Conservation (phyloP, 306 rosid genomes). For the Vigna unguiculata region DNA sequence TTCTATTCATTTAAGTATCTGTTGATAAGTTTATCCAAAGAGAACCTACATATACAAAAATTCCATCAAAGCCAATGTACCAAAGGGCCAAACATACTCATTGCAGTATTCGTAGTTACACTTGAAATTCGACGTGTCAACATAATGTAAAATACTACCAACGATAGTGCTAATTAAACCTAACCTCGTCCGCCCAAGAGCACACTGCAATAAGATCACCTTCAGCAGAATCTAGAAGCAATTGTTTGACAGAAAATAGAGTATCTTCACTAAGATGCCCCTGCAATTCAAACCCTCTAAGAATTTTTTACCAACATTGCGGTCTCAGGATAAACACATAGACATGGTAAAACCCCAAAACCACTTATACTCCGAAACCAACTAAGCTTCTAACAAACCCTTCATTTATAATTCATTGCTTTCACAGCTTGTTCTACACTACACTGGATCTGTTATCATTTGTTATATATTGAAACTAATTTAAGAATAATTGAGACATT, state of each 20-base stretch:
- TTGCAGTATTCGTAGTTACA: conserved; percentile 80
- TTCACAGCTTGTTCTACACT: conserved; percentile 17
- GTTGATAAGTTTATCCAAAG: not conserved
- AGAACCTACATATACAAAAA: not conserved
- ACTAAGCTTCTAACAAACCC: not conserved
- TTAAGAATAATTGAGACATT: not conserved
- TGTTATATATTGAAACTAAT: not conserved
- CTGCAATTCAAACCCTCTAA: conserved; percentile 49
- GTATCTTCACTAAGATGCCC: conserved; percentile 78
- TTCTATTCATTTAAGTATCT: not conserved
- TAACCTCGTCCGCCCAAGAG: conserved; percentile 84
- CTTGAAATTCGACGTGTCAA: conserved; percentile 84
- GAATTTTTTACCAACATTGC: conserved; percentile 34
- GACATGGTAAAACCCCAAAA: conserved; percentile 8
- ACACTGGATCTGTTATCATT: not conserved
- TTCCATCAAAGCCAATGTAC: conserved; percentile 6
- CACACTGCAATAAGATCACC: conserved; percentile 91
- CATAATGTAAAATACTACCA: conserved; percentile 78
- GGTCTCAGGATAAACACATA: not conserved
- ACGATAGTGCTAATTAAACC: conserved; percentile 52
- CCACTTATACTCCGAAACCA: conserved; percentile 11
- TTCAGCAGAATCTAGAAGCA: conserved; percentile 75
- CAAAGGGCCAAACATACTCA: conserved; percentile 49
- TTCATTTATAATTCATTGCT: not conserved
- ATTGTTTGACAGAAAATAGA: conserved; percentile 64